phyloP scores from a whole-genome alignment of 1,284 basidiomycete species.

The Xerocomus amazonicus region DNA sequence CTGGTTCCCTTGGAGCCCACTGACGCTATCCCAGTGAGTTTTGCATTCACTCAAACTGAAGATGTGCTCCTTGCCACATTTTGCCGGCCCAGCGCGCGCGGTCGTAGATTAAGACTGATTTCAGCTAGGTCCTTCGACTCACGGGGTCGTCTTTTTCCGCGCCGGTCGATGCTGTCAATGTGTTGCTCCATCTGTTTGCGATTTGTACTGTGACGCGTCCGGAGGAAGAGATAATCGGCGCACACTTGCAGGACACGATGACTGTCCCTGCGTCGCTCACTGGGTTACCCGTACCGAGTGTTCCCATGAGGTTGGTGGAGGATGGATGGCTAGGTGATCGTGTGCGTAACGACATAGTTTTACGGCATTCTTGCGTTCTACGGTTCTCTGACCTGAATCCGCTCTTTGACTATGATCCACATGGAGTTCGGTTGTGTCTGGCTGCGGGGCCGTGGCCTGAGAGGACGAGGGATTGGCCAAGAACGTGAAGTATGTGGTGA shows the following conservation, averaged over 20 bases:
- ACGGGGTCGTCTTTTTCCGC: constrained; percentile 18
- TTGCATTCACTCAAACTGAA: too few relatives aligned
- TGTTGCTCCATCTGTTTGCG: constrained; percentile 84
- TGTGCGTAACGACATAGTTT: too few relatives aligned
- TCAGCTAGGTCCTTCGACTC: constrained; percentile 63
- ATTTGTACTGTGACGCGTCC: constrained; percentile 75
- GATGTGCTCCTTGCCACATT: too few relatives aligned
- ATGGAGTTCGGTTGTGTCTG: too few relatives aligned
- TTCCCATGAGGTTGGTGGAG: constrained; percentile 51
- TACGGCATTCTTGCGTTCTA: too few relatives aligned
- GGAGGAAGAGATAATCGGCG: constrained; percentile 4
- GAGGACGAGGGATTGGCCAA: too few relatives aligned
- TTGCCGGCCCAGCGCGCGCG: constrained; percentile 87
- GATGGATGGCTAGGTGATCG: constrained; percentile 84
- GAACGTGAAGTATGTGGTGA: too few relatives aligned
- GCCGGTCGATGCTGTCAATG: constrained; percentile 55
- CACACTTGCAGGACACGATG: constrained; percentile 77
- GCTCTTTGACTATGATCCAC: too few relatives aligned
- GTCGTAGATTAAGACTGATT: constrained; percentile 69
- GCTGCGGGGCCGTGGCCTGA: too few relatives aligned
- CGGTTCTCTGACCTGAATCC: too few relatives aligned
- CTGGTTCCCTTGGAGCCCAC: too few relatives aligned
- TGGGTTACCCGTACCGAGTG: constrained; percentile 78
- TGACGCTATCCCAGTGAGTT: too few relatives aligned
- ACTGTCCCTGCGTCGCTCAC: constrained; percentile 91